Base-by-base conservation (phyloP, 352 stramenopile species). In the Discostella stelligera region DNA sequence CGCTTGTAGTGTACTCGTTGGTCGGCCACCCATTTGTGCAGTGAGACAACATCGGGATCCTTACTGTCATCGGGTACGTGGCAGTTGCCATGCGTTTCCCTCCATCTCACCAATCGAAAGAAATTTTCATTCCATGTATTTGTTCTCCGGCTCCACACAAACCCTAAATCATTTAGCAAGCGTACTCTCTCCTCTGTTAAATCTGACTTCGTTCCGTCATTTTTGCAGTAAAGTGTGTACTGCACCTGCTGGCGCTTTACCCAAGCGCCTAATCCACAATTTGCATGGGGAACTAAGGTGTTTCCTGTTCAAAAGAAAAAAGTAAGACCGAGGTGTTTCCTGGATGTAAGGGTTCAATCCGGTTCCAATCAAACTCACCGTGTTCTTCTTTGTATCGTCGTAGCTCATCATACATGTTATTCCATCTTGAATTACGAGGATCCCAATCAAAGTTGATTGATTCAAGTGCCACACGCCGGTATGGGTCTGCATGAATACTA, bases 21-120 rank as follows among this genome's bases (percentile, higher is more conserved):
- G 50, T 78, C 62, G 14, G 69, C 54, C 39, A 83, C 71, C 75
- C 75, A 83, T 66, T 77, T 75, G 27, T 66, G 41, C 27, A 83
- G 55, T 20, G 37, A 21, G 3, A 58, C 32, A 8, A 69, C 13
- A 64, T 71, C 58, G 10, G 58, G 72, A 58, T 77, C 68, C 49
- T 75, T 64, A 49, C 25, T 71, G 4, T 66, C 41, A 30, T 73
- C 63, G 30, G 77, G 62, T 27, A 81, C 65, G 11, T 79, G 60
- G 48, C 71, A 82, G 37, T 61, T 60, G 0, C 77, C 77, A 61
- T 84, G 53, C 20, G 72, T 54, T 21, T 68, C 66, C 55, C 68
- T 79, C 44, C 53, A 80, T 21, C 67, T 49, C 39, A n/a, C 39
- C 10, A 80, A 25, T 41, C 71, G 48, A 48, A 69, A 16, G 49